Base-by-base conservation (phyloP, 2,329 filamentous ascomycete genomes). In the Lachnellula arida region DNA sequence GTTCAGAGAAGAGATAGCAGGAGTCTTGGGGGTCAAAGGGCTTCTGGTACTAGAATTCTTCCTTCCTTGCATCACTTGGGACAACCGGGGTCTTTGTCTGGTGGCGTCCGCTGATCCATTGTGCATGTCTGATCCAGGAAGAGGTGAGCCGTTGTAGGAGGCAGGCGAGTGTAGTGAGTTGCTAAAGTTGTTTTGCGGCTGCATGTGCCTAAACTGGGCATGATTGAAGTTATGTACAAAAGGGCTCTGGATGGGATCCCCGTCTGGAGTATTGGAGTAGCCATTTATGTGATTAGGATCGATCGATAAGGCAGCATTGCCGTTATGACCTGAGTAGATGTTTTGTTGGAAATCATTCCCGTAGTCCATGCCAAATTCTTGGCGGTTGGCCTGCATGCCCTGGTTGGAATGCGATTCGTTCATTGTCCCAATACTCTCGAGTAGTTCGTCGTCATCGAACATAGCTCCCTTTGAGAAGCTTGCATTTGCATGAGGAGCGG, bases 241-340 rank as follows among this genome's bases (percentile, higher is more conserved):
- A 0, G 93, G 93, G 66, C 91, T 97, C 68, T 95, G 89, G 58
- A 96, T 93, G 5, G 93, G 91, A 52, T 91, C 88, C 51, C 91
- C 91, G 59, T 97, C 93, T 3, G 93, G 92, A 2, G 92, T 96
- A 70, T 89, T 90, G 19, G 93, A 96, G 73, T 88, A 97, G 59
- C 90, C 84, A 67, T 88, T 87, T 68, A 91, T 85, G 56, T 88
- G 85, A 48, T 81, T 68, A 22, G 79, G 82, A 61, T 89, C 85
- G 65, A 87, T 81, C 57, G 84, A 81, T 39, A 87, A 72, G 35
- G 77, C 74, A 56, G 76, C 69, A 57, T 77, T 79, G 50, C 75
- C 78, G 56, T 87, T 85, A 56, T 87, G 74, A 51, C 72, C 70
- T 53, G 73, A 65, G 64, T 82, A 85, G 17, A 81, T 75, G 49